Evolutionary conservation across 768 basidiomycete species (phyloP).

Genomic region (Phlebiopsis flavidoalba): DNA sequence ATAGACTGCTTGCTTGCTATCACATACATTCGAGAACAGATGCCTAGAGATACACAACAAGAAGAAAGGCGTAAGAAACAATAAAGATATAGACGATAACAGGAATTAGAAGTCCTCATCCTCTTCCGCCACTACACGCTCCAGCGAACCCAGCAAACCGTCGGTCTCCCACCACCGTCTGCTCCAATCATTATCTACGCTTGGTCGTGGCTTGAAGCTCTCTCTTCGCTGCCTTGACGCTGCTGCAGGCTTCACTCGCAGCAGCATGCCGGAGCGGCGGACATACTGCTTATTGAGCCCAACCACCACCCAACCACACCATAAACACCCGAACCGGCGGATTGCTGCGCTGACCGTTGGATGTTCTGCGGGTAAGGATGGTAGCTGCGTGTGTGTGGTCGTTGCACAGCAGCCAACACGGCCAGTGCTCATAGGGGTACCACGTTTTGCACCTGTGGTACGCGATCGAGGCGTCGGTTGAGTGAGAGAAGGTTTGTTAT

Average conservation of each 20-base stretch:
- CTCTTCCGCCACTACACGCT: conserved; percentile 27
- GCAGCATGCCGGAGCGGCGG: conserved; percentile 15
- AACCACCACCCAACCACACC: conserved; percentile 6
- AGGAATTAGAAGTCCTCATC: conserved; percentile 23
- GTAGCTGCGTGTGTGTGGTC: conserved; percentile 22
- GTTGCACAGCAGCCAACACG: conserved; percentile 1
- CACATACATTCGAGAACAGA: neutral
- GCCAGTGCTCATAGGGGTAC: neutral
- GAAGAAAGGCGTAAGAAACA: neutral
- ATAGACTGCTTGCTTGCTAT: neutral
- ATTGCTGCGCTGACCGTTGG: conserved; percentile 7
- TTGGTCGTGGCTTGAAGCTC: conserved; percentile 81
- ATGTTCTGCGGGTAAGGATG: conserved; percentile 19
- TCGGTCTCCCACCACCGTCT: conserved; percentile 8
- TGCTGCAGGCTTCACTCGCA: conserved; percentile 41
- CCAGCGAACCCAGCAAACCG: conserved; percentile 25
- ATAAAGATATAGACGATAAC: neutral
- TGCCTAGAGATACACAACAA: neutral
- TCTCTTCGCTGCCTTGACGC: conserved; percentile 49
- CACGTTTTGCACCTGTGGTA: neutral
- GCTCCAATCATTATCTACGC: conserved; percentile 44
- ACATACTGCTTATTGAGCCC: conserved; percentile 1
- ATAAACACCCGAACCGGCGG: conserved; percentile 17
- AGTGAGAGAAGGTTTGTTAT: neutral
- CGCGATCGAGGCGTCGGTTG: neutral